Base-by-base conservation (phyloP, 352 stramenopile genomes). In the Globisporangium splendens region DNA sequence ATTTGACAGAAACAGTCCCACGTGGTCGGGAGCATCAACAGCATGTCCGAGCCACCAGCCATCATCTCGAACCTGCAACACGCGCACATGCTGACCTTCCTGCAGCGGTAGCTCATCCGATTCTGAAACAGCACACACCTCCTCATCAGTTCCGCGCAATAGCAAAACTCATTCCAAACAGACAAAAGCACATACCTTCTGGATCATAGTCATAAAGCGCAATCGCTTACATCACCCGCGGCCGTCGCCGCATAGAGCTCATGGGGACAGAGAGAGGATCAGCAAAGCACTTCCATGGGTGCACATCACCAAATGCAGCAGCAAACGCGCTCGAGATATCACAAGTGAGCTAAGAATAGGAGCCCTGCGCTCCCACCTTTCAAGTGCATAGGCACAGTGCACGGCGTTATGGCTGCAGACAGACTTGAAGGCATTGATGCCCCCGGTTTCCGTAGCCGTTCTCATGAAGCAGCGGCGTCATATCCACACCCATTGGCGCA, bases 121-220 rank as follows among this genome's bases (percentile, higher is more conserved):
- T 46, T 86, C 79, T 89, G 44, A 17, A 41, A 17, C 1, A 0
- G 0, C 28, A 35, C 28, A 35, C 5, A 35, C 28, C 10, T 10
- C 5, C 8, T 8, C 28, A 10, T 35, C 28, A 35, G 28, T 35
- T 35, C 28, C 28, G 10, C 7, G 46, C 18, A 46, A 22, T 21
- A 50, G 42, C 18, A 63, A n/a, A 41, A 18, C 5, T n/a, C 21
- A 18, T 28, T 14, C 15, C 10, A 38, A 33, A 47, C 28, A 10
- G 28, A 35, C 28, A 35, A 35, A 4, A 35, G 28, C 28, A 15
- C 39, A 8, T 1, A 28, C 46, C 70, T 69, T 89, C 79, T 15
- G 75, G 75, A n/a, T 83, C 68, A 61, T 86, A 83, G 70, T 79
- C 77, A 46, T 77, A 89, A 43, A 87, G 70, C 46, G 76, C 79